These are phyloP conservation scores for Candida smagusa DNA, from an alignment of 1,139 yeast genomes.

Conservation along the genomic window DNA sequence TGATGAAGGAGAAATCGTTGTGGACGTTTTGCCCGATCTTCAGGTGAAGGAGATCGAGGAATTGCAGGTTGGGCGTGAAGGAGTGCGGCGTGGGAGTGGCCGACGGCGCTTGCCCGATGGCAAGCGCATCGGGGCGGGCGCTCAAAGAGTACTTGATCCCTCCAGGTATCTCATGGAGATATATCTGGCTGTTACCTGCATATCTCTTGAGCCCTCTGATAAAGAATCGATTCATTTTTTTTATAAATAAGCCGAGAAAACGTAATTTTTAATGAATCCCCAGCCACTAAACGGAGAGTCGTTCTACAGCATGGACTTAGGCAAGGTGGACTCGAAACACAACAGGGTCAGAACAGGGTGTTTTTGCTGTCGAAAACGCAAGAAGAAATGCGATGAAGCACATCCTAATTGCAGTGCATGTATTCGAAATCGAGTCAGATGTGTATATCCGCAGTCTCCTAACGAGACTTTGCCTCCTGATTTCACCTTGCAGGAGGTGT, in stretches of 20 bases:
- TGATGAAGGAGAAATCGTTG: constrained; percentile 54
- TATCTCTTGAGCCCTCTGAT: constrained; percentile 12
- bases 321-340: constrained; percentile 7
- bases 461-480: constrained; percentile 29
- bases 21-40: constrained; percentile 24
- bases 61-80: constrained; percentile 26
- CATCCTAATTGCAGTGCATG: constrained; percentile 39
- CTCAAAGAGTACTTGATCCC: constrained; percentile 27
- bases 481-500: constrained; percentile 19
- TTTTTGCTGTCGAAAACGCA: constrained; percentile 45
- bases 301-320: too few relatives aligned
- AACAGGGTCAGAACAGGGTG: constrained; percentile 42
- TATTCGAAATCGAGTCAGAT: constrained; percentile 31
- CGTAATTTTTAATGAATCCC: too few relatives aligned
- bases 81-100: constrained; percentile 16
- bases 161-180: constrained; percentile 16
- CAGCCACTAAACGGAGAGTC: too few relatives aligned
- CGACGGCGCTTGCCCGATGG: constrained; percentile 22
- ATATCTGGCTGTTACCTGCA: constrained; percentile 24
- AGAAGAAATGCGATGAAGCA: constrained; percentile 49
- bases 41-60: constrained; percentile 27
- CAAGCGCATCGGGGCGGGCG: constrained; percentile 28
- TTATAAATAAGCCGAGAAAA: neutral
- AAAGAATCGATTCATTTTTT: constrained; percentile 1
- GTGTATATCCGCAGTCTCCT: constrained; percentile 36